phyloP scores from a whole-genome alignment of 2,329 filamentous ascomycete species.

The Sarocladium oryzae region DNA sequence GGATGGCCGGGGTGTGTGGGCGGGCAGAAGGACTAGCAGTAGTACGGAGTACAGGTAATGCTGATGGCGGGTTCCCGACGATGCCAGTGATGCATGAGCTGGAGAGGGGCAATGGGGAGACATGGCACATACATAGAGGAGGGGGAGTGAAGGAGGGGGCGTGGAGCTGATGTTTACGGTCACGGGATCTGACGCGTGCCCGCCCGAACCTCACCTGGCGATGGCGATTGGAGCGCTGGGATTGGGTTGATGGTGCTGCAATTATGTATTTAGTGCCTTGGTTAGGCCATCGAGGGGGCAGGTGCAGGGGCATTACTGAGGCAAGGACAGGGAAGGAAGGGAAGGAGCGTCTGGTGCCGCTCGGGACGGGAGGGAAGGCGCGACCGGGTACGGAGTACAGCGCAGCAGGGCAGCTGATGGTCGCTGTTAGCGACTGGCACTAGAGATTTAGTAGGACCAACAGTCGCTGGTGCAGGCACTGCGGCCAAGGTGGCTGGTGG shows the following conservation, averaged over 20 bases:
- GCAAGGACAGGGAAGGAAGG: background rate
- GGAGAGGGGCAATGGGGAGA: background rate
- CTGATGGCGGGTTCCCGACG: background rate
- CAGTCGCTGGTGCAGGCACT: background rate
- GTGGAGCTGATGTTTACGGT: background rate
- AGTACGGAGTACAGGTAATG: no score
- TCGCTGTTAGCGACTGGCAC: background rate
- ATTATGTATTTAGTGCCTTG: background rate
- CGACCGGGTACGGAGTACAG: background rate
- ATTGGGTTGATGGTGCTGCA: background rate
- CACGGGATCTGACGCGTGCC: slow-evolving; percentile 9
- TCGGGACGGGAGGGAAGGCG: slow-evolving; percentile 8
- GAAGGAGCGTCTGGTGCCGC: slow-evolving; percentile 5
- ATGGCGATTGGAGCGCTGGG: background rate
- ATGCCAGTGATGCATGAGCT: slow-evolving; percentile 9
- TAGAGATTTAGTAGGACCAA: background rate
- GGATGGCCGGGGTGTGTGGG: background rate
- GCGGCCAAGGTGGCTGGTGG: no score
- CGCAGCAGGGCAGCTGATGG: background rate
- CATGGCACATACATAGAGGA: background rate
- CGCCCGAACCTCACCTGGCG: background rate
- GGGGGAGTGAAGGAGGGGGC: slow-evolving; percentile 1
- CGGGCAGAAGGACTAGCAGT: no score
- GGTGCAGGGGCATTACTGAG: background rate
- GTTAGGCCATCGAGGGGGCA: background rate